A percentile compares a stretch with the other conserved stretches of the same genome.
Evolutionary conservation across 305 asterid genomes (phyloP).

Genomic region (Fraxinus dipetala): DNA sequence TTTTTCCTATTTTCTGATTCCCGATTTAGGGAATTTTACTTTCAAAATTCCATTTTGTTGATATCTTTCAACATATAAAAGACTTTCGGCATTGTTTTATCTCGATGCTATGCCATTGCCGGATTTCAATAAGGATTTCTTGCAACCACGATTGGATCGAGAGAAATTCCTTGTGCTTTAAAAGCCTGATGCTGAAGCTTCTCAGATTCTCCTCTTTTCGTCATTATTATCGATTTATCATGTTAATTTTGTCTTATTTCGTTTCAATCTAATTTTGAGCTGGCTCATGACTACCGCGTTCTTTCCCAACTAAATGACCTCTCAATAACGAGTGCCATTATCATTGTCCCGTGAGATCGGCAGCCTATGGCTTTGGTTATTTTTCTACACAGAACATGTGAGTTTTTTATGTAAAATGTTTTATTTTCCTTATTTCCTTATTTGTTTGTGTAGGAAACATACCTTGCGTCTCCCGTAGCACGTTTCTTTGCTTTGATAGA

Average conservation of each 20-base stretch:
- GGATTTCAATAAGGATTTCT: slow-evolving; percentile 9
- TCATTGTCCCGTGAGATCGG: slow-evolving; percentile 13
- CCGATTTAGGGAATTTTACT: slow-evolving; percentile 17
- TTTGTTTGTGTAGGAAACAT: slow-evolving; percentile 22
- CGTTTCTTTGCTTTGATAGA: not conserved
- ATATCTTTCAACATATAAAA: not conserved
- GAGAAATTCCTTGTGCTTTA: slow-evolving; percentile 4
- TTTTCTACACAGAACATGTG: not conserved
- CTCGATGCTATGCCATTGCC: not conserved
- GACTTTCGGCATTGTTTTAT: slow-evolving; percentile 4
- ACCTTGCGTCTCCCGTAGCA: not conserved
- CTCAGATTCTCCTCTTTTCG: not conserved
- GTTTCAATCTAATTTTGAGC: slow-evolving; percentile 1
- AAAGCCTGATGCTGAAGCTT: slow-evolving; percentile 20
- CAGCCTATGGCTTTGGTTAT: not conserved
- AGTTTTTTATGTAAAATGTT: not conserved
- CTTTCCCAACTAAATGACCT: slow-evolving; percentile 11
- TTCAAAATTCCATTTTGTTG: slow-evolving; percentile 15
- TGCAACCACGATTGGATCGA: slow-evolving; percentile 29
- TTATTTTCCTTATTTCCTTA: slow-evolving; percentile 1
- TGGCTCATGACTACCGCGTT: slow-evolving; percentile 9
- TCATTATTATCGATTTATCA: not conserved
- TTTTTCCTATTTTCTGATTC: not conserved
- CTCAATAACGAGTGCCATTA: not conserved
- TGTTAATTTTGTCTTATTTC: not conserved